Conservation (phyloP, 495 filamentous ascomycete genomes). For the Aspergillus nidulans region DNA sequence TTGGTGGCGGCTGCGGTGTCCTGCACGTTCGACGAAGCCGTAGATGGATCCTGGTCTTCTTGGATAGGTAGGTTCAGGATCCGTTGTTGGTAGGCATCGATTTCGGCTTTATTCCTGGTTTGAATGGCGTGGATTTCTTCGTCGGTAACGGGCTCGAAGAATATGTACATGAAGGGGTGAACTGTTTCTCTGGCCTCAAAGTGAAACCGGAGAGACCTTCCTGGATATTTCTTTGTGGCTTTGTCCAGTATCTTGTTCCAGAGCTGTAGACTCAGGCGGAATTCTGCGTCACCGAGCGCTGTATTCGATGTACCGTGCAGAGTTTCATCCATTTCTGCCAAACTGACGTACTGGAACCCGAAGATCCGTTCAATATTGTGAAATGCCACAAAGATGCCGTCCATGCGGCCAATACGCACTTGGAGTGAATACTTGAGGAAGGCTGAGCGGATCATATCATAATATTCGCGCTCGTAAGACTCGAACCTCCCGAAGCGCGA, state of each 20-base stretch:
- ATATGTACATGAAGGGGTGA: constrained; percentile 77
- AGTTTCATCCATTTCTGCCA: constrained; percentile 80
- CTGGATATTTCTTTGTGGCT: constrained; percentile 67
- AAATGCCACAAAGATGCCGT: constrained; percentile 96
- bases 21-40: not conserved
- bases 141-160: constrained; percentile 76
- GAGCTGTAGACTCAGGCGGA: constrained; percentile 70
- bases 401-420: constrained; percentile 95
- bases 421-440: constrained; percentile 97
- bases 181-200: constrained; percentile 69
- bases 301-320: constrained; percentile 69
- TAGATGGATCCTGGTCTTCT: not conserved
- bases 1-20: not conserved
- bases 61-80: constrained; percentile 39
- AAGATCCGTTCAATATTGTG: constrained; percentile 96
- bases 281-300: constrained; percentile 78
- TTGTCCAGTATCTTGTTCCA: constrained; percentile 74
- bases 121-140: constrained; percentile 72
- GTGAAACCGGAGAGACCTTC: constrained; percentile 70
- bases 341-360: constrained; percentile 89
- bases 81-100: constrained; percentile 63
- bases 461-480: constrained; percentile 93
- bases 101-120: constrained; percentile 50
- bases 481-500: constrained; percentile 68
- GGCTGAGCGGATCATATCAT: constrained; percentile 90